Evolutionary conservation across 1,284 basidiomycete species (phyloP), one percentile per base, ranked within the genome.

Genomic region (Inonotus hispidus): DNA sequence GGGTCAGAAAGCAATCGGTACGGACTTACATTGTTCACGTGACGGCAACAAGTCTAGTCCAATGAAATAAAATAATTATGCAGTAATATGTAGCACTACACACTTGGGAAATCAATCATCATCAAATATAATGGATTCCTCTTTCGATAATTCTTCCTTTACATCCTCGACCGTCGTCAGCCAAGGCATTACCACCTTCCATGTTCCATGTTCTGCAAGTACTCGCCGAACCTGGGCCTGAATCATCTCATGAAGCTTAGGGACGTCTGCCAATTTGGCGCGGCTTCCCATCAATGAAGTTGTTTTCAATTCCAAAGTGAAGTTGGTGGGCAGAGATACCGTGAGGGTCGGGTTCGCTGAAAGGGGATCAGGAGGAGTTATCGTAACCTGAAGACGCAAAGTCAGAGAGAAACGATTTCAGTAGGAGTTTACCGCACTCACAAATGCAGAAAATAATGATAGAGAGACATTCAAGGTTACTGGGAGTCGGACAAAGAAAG

Each of bases 251-350:
- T 92, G 90, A 13, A 92, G 74, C 70, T 92, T 92, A 27, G 90
- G 90, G 2, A 92, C 87, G 67, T 92, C 88, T 39, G 87, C 88
- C 0, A 92, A 78, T 71, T 92, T 90, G 39, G 90, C 90, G 43
- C 90, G 84, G 66, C 88, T 92, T 41, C 90, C 90, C 80, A 92
- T 84, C 1, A 91, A 78, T 25, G 90, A 92, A 6, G 83, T 88
- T 29, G 86, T 91, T 56, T 83, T 82, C 29, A 92, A 75, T 66
- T 86, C 82, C 11, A 92, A 79, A 2, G 79, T 82, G 67, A 92
- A 88, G 64, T 81, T 77, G 4, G 85, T 82, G 61, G 83, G 82
- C 19, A 91, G 77, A 37, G 78, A 79, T 47, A 91, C 71, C 0
- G 85, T 83, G 16, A 90, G 69, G 11, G 77, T 77, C 4, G 84